These are phyloP conservation scores for Maudiozyma barnettii DNA, from an alignment of 805 yeast species.

Conservation along the genomic window DNA sequence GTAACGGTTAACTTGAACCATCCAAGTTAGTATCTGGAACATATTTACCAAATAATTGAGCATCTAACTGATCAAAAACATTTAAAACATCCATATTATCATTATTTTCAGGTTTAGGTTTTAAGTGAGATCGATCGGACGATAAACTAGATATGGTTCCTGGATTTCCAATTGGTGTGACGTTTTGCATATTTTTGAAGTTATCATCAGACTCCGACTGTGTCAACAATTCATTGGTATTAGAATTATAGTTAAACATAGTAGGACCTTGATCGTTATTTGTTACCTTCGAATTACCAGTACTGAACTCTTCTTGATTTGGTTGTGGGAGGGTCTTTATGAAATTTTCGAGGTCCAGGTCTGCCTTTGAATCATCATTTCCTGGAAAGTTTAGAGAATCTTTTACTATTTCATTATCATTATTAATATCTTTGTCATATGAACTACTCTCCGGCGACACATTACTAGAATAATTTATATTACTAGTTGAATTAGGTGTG, in stretches of 20 bases:
- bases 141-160: background rate
- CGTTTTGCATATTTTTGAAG: background rate
- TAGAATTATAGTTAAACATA: conserved; percentile 4
- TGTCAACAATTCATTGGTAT: conserved; percentile 1
- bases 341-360: background rate
- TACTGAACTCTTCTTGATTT: background rate
- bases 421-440: background rate
- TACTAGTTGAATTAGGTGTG: background rate
- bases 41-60: conserved; percentile 74
- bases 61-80: conserved; percentile 74
- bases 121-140: background rate
- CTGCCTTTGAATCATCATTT: background rate
- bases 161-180: background rate
- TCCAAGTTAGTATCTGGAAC: conserved; percentile 1
- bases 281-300: background rate
- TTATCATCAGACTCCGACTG: background rate
- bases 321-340: conserved; percentile 1
- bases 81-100: conserved; percentile 49
- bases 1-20: background rate
- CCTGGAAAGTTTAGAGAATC: background rate
- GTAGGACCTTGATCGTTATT: background rate
- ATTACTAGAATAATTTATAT: background rate
- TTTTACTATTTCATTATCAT: background rate
- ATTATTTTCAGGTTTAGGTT: background rate
- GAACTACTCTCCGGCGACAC: background rate